Evolutionary conservation across 2,329 filamentous ascomycete genomes (phyloP).

Genomic region (Verruconis gallopava): DNA sequence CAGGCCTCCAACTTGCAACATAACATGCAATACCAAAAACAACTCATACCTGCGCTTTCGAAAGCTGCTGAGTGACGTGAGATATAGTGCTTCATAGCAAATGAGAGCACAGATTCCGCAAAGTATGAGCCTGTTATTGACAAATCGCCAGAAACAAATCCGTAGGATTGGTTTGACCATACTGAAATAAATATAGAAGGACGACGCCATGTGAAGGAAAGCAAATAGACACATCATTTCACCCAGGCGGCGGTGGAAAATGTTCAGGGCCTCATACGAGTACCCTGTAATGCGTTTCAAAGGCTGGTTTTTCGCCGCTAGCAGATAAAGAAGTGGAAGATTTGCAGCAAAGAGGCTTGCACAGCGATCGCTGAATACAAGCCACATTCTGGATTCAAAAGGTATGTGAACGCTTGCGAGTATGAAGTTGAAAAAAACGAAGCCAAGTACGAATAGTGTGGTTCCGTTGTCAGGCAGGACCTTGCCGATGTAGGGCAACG

Average conservation of each 20-base stretch:
- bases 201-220: slow-evolving; percentile 38
- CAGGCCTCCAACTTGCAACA: slow-evolving; percentile 40
- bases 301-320: slow-evolving; percentile 55
- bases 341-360: slow-evolving; percentile 41
- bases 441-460: slow-evolving; percentile 38
- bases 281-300: slow-evolving; percentile 46
- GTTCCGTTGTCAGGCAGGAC: slow-evolving; percentile 44
- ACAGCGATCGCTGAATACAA: slow-evolving; percentile 46
- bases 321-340: slow-evolving; percentile 44
- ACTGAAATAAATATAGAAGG: slow-evolving; percentile 43
- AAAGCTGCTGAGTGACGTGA: slow-evolving; percentile 44
- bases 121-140: slow-evolving; percentile 39
- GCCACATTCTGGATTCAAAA: slow-evolving; percentile 32
- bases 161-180: slow-evolving; percentile 36
- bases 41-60: slow-evolving; percentile 26
- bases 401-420: slow-evolving; percentile 43
- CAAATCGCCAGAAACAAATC: slow-evolving; percentile 36
- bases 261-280: slow-evolving; percentile 54
- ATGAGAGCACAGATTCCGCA: slow-evolving; percentile 43
- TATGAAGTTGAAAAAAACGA: slow-evolving; percentile 44
- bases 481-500: slow-evolving; percentile 45
- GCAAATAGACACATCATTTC: slow-evolving; percentile 49
- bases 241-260: slow-evolving; percentile 51
- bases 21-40: slow-evolving; percentile 33
- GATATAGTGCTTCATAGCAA: slow-evolving; percentile 48